Percentiles rank a stretch among this genome's conserved stretches.
Conservation (phyloP, 164 flowering plant species). For the Chloranthus sessilifolius region DNA sequence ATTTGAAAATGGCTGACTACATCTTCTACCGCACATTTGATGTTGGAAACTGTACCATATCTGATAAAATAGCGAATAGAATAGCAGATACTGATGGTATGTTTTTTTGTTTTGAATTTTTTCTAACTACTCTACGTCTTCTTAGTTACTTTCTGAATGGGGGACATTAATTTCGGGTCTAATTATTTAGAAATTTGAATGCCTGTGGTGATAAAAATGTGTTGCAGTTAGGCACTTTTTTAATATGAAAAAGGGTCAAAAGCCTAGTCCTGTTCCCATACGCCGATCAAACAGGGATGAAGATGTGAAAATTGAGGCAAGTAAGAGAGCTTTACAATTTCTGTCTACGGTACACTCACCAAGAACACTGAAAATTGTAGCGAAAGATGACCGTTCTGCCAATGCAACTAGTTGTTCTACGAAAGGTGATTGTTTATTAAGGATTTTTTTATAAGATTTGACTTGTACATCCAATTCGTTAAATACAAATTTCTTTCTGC, state of each 20-base stretch:
- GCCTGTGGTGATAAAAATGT: too few relatives aligned
- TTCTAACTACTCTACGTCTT: too few relatives aligned
- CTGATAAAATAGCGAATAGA: slow-evolving; percentile 43
- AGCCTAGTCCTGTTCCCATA: slow-evolving; percentile 12
- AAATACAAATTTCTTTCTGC: too few relatives aligned
- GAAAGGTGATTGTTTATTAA: too few relatives aligned
- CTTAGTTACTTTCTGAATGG: too few relatives aligned
- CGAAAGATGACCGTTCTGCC: too few relatives aligned
- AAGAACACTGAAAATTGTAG: slow-evolving; percentile 2
- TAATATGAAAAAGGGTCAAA: slow-evolving; percentile 30
- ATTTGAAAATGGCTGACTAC: slow-evolving; percentile 51
- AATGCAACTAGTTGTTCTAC: not conserved
- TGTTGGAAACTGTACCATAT: slow-evolving; percentile 39
- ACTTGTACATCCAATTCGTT: slow-evolving; percentile 6
- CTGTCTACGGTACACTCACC: not conserved
- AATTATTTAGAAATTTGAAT: too few relatives aligned
- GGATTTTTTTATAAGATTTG: too few relatives aligned
- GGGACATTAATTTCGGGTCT: too few relatives aligned
- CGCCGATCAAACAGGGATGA: slow-evolving; percentile 19
- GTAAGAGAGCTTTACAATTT: too few relatives aligned
- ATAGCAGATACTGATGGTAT: slow-evolving; percentile 65
- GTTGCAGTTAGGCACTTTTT: slow-evolving; percentile 51
- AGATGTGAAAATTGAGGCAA: slow-evolving; percentile 7
- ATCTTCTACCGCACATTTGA: slow-evolving; percentile 71
- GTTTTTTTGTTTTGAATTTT: not conserved